These are phyloP conservation scores for Termitomyces sp. DNA, from an alignment of 768 basidiomycete genomes.

Conservation along the genomic window DNA sequence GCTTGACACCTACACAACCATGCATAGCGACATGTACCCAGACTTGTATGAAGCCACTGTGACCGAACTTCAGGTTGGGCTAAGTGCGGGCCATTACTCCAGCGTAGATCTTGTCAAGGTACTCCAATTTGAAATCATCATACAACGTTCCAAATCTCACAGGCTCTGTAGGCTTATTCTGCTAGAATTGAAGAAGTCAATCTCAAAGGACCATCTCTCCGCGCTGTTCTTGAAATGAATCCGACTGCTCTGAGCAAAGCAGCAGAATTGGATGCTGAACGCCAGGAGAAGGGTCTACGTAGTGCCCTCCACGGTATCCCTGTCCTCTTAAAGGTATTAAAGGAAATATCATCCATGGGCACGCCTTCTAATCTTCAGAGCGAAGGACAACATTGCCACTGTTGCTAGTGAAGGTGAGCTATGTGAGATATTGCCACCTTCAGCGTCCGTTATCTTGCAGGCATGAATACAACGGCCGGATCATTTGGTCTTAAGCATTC, in stretches of 20 bases:
- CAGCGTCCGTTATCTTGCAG: conserved; percentile 15
- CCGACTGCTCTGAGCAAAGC: conserved; percentile 47
- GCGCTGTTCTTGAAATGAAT: conserved; percentile 56
- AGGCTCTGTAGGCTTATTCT: conserved; percentile 46
- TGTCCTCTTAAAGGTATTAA: conserved; percentile 38
- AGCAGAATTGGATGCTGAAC: conserved; percentile 39
- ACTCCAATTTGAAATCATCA: not conserved
- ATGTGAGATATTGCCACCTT: not conserved
- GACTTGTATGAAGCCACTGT: conserved; percentile 61
- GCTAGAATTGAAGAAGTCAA: conserved; percentile 66
- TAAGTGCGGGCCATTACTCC: conserved; percentile 44
- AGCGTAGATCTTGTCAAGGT: conserved; percentile 63
- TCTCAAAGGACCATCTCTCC: conserved; percentile 46
- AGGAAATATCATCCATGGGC: not conserved
- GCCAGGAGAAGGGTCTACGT: conserved; percentile 33
- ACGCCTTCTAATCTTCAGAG: not conserved
- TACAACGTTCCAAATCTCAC: not conserved
- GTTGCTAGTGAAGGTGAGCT: conserved; percentile 33
- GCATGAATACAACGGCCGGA: conserved; percentile 41
- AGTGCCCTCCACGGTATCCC: conserved; percentile 50
- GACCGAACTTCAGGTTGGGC: conserved; percentile 45
- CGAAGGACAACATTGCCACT: conserved; percentile 43
- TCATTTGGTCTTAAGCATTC: conserved; percentile 35
- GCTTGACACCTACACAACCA: not conserved
- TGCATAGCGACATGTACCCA: conserved; percentile 23